Percentiles rank a stretch among this genome's conserved stretches.
Conservation (phyloP, 768 basidiomycete species). For the Leccinum imitatum region DNA sequence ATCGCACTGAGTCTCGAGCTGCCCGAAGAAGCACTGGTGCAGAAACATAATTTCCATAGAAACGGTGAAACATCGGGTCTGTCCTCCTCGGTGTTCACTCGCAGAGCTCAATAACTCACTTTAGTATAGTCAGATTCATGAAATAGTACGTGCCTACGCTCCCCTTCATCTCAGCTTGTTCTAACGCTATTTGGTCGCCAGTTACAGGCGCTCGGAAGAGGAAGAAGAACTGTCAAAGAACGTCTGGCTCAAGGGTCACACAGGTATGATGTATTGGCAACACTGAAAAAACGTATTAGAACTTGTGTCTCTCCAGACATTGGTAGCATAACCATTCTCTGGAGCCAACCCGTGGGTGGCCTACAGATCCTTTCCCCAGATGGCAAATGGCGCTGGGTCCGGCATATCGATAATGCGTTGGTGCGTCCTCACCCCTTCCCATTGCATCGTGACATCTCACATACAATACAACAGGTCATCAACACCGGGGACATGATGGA, state of each 20-base stretch:
- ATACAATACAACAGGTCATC: conserved; percentile 41
- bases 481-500: conserved; percentile 60
- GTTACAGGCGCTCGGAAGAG: conserved; percentile 48
- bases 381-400: conserved; percentile 57
- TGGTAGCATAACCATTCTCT: conserved; percentile 55
- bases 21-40: conserved; percentile 50
- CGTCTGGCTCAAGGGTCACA: conserved; percentile 62
- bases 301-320: conserved; percentile 37
- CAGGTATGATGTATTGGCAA: conserved; percentile 34
- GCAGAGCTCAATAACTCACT: background rate
- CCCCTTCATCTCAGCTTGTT: background rate
- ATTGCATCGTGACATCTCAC: background rate
- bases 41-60: conserved; percentile 44
- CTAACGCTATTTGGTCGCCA: conserved; percentile 15
- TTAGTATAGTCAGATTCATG: conserved; percentile 53
- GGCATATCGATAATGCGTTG: conserved; percentile 56
- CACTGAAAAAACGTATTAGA: background rate
- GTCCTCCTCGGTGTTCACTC: background rate
- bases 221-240: conserved; percentile 51
- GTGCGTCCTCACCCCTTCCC: conserved; percentile 30
- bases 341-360: conserved; percentile 58
- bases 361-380: conserved; percentile 55
- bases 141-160: conserved; percentile 47
- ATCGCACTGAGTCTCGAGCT: conserved; percentile 52
- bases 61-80: conserved; percentile 41